Evolutionary conservation across 1,139 yeast species (phyloP).

Genomic region (Hansenula sp.): DNA sequence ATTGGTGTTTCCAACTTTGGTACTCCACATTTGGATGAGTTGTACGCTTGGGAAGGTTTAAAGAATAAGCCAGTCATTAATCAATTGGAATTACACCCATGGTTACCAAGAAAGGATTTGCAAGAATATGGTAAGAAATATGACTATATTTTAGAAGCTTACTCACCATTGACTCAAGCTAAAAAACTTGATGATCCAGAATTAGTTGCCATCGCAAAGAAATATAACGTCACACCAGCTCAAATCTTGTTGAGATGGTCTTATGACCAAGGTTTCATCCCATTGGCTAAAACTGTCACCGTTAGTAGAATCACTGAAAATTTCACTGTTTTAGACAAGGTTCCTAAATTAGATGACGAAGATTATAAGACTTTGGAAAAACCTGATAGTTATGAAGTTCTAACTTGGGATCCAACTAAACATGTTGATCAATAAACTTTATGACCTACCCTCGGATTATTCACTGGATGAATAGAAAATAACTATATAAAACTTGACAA

Average conservation of each 20-base stretch:
- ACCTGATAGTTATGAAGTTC: constrained; percentile 6
- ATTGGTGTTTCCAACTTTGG: constrained; percentile 41
- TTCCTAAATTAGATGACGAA: constrained; percentile 15
- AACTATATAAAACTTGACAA: too few species aligned
- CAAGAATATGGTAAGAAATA: constrained; percentile 36
- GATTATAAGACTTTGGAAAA: constrained; percentile 10
- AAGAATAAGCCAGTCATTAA: constrained; percentile 39
- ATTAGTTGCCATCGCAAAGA: constrained; percentile 32
- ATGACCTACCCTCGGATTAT: too few species aligned
- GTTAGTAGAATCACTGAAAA: constrained; percentile 42
- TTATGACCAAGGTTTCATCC: constrained; percentile 45
- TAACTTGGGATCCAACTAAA: not conserved
- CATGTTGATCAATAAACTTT: not conserved
- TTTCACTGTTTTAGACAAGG: constrained; percentile 31
- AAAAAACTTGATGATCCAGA: constrained; percentile 43
- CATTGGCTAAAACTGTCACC: constrained; percentile 66
- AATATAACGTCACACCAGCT: constrained; percentile 34
- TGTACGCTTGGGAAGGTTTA: constrained; percentile 32
- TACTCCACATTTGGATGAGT: constrained; percentile 31
- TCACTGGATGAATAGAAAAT: too few species aligned
- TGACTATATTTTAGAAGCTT: constrained; percentile 43
- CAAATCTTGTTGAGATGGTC: constrained; percentile 42
- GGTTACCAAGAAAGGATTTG: constrained; percentile 35
- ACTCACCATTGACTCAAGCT: constrained; percentile 49
- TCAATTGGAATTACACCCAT: constrained; percentile 27